phyloP scores from a whole-genome alignment of 192 early-diverging fungal genomes.

The Gamsiella multidivaricata region DNA sequence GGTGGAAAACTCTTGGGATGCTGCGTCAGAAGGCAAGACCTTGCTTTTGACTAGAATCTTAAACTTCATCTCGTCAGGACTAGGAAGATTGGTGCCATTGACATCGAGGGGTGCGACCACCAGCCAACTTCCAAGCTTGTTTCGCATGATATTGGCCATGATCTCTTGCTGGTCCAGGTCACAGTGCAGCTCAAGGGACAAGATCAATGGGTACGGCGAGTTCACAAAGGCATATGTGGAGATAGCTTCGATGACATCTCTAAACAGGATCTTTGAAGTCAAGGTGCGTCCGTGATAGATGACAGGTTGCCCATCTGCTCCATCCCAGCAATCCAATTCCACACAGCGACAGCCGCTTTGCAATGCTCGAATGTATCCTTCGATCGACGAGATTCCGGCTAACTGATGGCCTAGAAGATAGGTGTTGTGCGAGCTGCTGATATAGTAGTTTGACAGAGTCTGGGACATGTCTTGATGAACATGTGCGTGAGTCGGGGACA shows the following conservation, averaged over 20 bases:
- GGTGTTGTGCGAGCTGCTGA: constrained; percentile 92
- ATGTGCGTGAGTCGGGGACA: constrained; percentile 60
- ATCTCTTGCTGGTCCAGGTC: constrained; percentile 74
- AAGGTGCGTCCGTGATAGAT: constrained; percentile 88
- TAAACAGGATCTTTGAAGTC: constrained; percentile 85
- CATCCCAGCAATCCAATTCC: constrained; percentile 95
- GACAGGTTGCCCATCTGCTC: constrained; percentile 77
- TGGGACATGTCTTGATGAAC: constrained; percentile 74
- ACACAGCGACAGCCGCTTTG: constrained; percentile 89
- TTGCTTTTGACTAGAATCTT: constrained; percentile 84
- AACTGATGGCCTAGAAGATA: constrained; percentile 90
- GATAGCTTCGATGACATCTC: constrained; percentile 86
- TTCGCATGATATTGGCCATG: constrained; percentile 77
- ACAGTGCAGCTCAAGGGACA: constrained; percentile 90
- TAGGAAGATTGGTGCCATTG: constrained; percentile 65
- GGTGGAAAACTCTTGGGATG: constrained; percentile 38
- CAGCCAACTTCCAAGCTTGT: constrained; percentile 76
- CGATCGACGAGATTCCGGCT: constrained; percentile 79
- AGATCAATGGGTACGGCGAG: constrained; percentile 83
- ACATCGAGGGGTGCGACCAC: constrained; percentile 58
- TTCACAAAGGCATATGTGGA: constrained; percentile 86
- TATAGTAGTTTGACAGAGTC: constrained; percentile 83
- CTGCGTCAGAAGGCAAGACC: constrained; percentile 22
- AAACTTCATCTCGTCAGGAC: constrained; percentile 74
- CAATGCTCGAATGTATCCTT: constrained; percentile 88